Base-by-base conservation (phyloP, 1,284 basidiomycete species). In the Meripilus lineatus region DNA sequence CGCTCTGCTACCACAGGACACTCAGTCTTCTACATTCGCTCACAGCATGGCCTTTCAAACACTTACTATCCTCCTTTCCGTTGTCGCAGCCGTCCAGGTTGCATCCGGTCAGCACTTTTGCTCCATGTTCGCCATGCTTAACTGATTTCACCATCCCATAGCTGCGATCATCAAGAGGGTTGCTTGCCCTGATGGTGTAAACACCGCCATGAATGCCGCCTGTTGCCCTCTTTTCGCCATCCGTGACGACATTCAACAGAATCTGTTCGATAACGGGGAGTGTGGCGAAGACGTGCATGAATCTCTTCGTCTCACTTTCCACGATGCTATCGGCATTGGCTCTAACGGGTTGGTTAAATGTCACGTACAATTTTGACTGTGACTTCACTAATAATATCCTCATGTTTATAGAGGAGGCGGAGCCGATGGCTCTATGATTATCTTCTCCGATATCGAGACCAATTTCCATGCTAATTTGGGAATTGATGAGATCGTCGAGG, bases 391-490 rank as follows among this genome's bases (percentile, higher is more conserved):
- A 30, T 38, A 3, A 4, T 15, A n/a, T 22, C 14, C 3, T 21
- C 24, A 28, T 7, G 11, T 24, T 5, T 32, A 32, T 41, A 58
- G 58, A 11, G 58, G 58, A n/a, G 55, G 55, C 41, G 58, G 58
- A 21, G 58, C 58, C 36, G 57, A 58, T 38, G 58, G 59, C 22
- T 62, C 60, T n/a, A 58, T 62, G 39, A 49, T 53, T 40, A 49
- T 50, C 11, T 61, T 61, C 49, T 23, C 49, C 21, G 47, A 54
- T 13, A 53, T 53, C 33, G 60, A 61, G 47, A 56, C 56, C 26
- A 34, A 28, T 38, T 56, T 54, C 49, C 49, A 58, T 24, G 55
- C 59, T 10, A 61, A 58, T 45, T 42, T 47, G 40, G 59, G 61
- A 21, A 52, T 61, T 24, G 61, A 61, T 47, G 57, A 60, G 24